phyloP scores from a whole-genome alignment of 768 basidiomycete species.

The Rubroboletus pulcherrimus region DNA sequence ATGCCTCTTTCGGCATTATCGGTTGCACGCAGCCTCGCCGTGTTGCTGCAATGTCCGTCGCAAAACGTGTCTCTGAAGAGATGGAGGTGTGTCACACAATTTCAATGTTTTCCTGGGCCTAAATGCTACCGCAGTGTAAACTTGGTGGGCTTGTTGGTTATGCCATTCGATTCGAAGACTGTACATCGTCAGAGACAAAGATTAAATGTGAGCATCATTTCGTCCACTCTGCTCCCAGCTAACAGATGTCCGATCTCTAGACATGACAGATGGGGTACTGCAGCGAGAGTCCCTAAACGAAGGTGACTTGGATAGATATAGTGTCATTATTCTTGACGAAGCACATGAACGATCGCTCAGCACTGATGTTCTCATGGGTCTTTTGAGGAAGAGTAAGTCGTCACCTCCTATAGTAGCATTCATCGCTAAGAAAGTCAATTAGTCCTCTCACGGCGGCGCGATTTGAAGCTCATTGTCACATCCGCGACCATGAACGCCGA shows the following conservation, averaged over 20 bases:
- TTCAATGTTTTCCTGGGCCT: neutral
- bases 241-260: constrained; percentile 37
- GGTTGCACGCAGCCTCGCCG: constrained; percentile 98
- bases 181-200: constrained; percentile 88
- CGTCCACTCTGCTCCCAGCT: neutral
- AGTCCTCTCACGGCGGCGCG: constrained; percentile 87
- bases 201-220: constrained; percentile 79
- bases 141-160: constrained; percentile 91
- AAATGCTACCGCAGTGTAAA: constrained; percentile 56
- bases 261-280: constrained; percentile 98
- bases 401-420: neutral
- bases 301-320: constrained; percentile 96
- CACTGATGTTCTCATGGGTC: constrained; percentile 97
- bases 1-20: constrained; percentile 82
- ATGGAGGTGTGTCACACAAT: constrained; percentile 70
- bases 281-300: constrained; percentile 98
- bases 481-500: constrained; percentile 99
- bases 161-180: constrained; percentile 98
- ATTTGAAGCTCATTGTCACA: constrained; percentile 94
- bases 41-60: constrained; percentile 99
- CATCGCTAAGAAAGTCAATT: constrained; percentile 4
- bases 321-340: constrained; percentile 97
- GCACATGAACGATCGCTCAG: constrained; percentile 97
- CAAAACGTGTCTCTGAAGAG: constrained; percentile 99
- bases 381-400: constrained; percentile 81